Base-by-base conservation (phyloP, 352 stramenopile genomes). In the Pythium rhizo-oryzae region DNA sequence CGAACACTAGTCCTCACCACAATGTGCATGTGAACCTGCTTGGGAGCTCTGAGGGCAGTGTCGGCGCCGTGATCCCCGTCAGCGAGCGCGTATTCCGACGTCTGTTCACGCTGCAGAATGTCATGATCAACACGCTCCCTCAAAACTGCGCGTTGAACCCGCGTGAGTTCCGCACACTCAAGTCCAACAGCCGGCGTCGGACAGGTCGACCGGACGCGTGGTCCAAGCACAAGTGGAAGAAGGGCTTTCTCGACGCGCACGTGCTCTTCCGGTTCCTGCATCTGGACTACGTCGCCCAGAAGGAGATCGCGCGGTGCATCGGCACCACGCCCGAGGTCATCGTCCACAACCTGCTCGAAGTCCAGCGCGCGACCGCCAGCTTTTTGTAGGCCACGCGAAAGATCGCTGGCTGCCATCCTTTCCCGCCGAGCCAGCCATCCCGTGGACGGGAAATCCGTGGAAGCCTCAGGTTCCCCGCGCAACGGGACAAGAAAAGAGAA, bases 221-320 rank as follows among this genome's bases (percentile, higher is more conserved):
- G 88, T 91, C 76, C 73, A 96, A 92, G 74, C 87, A 93, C 50
- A 96, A 96, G 74, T 93, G 85, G 82, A 94, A 96, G 59, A 96
- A 96, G 77, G 91, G 85, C 46, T 96, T 96, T 63, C 60, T 96
- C 59, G 88, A 96, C 57, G 83, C 78, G 1, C 79, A 90, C 1
- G 85, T 96, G 70, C 70, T 97, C 19, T 88, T 92, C 55, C 84
- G 80, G 23, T 97, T 95, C 67, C 69, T 94, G 35, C 75, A 85
- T 28, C 65, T 97, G 19, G 88, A 96, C 65, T 94, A 95, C 65
- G 86, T 96, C 24, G 85, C 88, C 3, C 90, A 97, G 63, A 94
- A 94, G 56, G 87, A 97, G 69, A 80, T 97, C 18, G 88, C 90
- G 16, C 81, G 88, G 8, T 92, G 87, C 70, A 97, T 97, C 59